phyloP scores from a whole-genome alignment of 495 filamentous ascomycete species.

The Letharia lupina region DNA sequence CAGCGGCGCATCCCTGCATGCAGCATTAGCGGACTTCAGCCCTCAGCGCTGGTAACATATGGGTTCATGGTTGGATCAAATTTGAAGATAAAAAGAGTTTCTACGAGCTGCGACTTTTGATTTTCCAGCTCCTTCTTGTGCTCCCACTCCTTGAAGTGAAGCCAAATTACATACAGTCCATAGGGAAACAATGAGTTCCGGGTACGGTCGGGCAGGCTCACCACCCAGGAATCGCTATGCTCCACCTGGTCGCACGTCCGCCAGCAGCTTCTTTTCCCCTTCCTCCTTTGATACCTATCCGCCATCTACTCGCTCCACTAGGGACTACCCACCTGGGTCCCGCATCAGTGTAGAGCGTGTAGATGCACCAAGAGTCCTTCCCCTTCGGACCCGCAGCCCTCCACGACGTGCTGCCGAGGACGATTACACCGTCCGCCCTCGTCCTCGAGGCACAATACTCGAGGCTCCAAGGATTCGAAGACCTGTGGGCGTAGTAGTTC shows the following conservation, averaged over 20 bases:
- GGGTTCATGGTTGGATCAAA: not conserved
- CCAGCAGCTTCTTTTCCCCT: conserved; percentile 21
- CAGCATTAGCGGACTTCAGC: conserved; percentile 1
- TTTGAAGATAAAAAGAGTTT: not conserved
- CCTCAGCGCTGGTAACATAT: not conserved
- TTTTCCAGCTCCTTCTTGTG: not conserved
- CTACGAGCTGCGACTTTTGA: not conserved
- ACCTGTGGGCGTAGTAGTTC: conserved; percentile 20
- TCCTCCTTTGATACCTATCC: conserved; percentile 22
- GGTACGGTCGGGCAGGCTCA: conserved; percentile 21
- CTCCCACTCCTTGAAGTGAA: not conserved
- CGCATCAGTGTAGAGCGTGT: conserved; percentile 23
- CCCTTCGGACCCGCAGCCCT: conserved; percentile 17
- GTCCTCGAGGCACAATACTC: conserved; percentile 19
- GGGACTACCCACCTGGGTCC: conserved; percentile 20
- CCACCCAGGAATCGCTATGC: conserved; percentile 20
- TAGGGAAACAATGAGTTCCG: conserved; percentile 14
- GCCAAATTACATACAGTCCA: not conserved
- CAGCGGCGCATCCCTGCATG: not conserved
- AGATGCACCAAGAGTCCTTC: conserved; percentile 15
- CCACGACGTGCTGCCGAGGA: conserved; percentile 20
- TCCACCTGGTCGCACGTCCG: conserved; percentile 23
- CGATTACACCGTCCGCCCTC: conserved; percentile 22
- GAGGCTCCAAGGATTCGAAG: conserved; percentile 20
- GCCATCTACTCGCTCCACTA: conserved; percentile 17